Conservation (phyloP, 1,284 basidiomycete genomes). For the Afroboletus lepidellus region DNA sequence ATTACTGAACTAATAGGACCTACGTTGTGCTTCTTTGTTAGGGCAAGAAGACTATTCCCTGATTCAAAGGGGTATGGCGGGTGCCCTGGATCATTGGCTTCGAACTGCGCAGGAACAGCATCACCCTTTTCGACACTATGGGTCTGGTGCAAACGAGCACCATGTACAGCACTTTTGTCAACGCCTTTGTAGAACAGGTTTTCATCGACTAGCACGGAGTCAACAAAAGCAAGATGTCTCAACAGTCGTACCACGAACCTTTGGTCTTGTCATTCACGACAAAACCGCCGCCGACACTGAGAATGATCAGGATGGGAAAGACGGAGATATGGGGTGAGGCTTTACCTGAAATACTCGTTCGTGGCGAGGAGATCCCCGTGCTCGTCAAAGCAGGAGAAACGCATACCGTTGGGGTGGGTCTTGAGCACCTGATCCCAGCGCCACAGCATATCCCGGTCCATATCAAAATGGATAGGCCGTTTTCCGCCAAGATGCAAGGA, state of each 20-base stretch:
- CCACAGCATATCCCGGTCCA: constrained; percentile 91
- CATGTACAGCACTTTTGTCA: constrained; percentile 78
- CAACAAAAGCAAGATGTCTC: neutral
- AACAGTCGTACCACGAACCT: constrained; percentile 36
- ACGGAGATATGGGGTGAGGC: neutral
- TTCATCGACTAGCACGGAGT: constrained; percentile 66
- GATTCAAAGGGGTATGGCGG: constrained; percentile 87
- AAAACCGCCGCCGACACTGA: constrained; percentile 85
- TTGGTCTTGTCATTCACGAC: constrained; percentile 90
- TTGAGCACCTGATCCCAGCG: constrained; percentile 80
- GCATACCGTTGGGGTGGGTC: constrained; percentile 88
- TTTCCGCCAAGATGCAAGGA: constrained; percentile 69
- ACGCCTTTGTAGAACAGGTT: constrained; percentile 97
- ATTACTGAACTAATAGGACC: constrained; percentile 24
- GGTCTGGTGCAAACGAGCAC: constrained; percentile 72
- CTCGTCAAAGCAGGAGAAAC: constrained; percentile 83
- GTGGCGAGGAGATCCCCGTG: constrained; percentile 88
- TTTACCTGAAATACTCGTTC: constrained; percentile 86
- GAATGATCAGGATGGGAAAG: neutral
- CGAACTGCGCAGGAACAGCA: constrained; percentile 12
- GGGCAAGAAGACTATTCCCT: constrained; percentile 71
- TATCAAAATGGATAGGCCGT: constrained; percentile 78
- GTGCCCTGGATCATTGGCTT: constrained; percentile 39
- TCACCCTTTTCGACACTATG: constrained; percentile 43
- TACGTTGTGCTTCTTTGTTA: constrained; percentile 85